Evolutionary conservation across 139 green algal genomes (phyloP).

Genomic region (Chlamydomonas incerta): DNA sequence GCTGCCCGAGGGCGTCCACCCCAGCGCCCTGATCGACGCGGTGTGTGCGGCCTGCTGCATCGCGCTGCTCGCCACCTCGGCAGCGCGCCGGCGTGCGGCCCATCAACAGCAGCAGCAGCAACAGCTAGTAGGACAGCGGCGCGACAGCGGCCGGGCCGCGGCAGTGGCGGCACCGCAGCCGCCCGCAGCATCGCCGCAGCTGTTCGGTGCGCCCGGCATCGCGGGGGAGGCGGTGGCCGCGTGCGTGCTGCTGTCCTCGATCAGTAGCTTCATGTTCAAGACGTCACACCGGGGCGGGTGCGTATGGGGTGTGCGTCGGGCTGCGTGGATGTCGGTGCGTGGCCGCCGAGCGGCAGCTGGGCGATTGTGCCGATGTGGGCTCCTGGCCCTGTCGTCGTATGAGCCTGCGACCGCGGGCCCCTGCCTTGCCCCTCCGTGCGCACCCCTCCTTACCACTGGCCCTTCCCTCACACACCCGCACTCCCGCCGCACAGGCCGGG

Average conservation of each 20-base stretch:
- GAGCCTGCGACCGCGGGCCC: too few relatives aligned
- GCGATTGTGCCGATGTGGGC: too few relatives aligned
- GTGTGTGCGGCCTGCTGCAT: conserved; percentile 15
- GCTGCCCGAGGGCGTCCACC: background rate
- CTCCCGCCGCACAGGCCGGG: too few relatives aligned
- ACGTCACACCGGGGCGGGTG: background rate
- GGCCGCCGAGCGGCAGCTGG: background rate
- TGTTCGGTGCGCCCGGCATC: background rate
- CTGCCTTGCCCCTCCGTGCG: too few relatives aligned
- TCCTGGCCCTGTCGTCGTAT: too few relatives aligned
- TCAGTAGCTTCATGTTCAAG: conserved; percentile 15
- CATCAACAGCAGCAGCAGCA: background rate
- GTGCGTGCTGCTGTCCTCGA: background rate
- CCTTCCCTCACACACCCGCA: too few relatives aligned
- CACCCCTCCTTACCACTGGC: too few relatives aligned
- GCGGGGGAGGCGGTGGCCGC: background rate
- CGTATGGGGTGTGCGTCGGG: background rate
- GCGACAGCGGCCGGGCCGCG: background rate
- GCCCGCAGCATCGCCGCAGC: background rate
- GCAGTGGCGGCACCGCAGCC: background rate
- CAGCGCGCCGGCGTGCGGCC: background rate
- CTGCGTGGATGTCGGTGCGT: too few relatives aligned
- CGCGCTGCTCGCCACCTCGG: background rate
- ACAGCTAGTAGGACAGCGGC: background rate
- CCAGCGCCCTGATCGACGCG: conserved; percentile 4